phyloP scores from a whole-genome alignment of 2,329 filamentous ascomycete species.

The Herpotrichia juniperi region DNA sequence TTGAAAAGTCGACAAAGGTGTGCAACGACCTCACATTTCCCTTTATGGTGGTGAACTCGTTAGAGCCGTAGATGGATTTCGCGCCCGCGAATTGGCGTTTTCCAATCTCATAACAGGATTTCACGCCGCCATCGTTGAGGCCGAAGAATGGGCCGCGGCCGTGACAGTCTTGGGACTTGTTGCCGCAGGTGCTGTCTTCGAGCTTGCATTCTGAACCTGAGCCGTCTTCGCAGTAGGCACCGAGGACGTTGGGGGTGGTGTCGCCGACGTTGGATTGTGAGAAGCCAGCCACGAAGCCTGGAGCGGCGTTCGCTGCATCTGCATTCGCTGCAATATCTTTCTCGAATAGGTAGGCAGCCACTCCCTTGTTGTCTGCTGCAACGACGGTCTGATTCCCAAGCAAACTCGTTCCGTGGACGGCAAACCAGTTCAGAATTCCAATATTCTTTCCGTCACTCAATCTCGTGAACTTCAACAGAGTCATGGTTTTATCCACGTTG shows the following conservation, averaged over 20 bases:
- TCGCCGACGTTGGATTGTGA: constrained; percentile 92
- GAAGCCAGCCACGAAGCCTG: constrained; percentile 86
- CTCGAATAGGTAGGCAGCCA: constrained; percentile 86
- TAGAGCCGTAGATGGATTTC: constrained; percentile 62
- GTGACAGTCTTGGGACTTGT: constrained; percentile 73
- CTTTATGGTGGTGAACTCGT: constrained; percentile 57
- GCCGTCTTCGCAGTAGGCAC: constrained; percentile 88
- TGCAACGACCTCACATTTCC: constrained; percentile 81
- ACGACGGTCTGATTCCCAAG: constrained; percentile 90
- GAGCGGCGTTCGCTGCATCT: constrained; percentile 54
- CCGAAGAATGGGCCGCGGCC: constrained; percentile 74
- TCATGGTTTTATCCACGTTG: constrained; percentile 77
- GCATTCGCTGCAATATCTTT: constrained; percentile 61
- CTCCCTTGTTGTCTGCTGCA: constrained; percentile 95
- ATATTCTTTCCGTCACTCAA: constrained; percentile 76
- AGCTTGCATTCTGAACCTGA: constrained; percentile 70
- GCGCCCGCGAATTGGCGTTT: constrained; percentile 72
- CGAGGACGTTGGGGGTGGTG: constrained; percentile 85
- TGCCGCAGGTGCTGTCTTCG: constrained; percentile 84
- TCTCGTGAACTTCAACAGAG: constrained; percentile 77
- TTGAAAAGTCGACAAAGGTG: constrained; percentile 81
- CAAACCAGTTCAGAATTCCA: constrained; percentile 87
- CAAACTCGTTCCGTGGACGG: constrained; percentile 90
- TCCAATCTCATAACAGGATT: constrained; percentile 78
- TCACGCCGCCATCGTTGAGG: constrained; percentile 67